A percentile compares a stretch with the other conserved stretches of the same genome.
These are phyloP conservation scores for Beauveria caledonica DNA, from an alignment of 2,329 filamentous ascomycete species.

Conservation along the genomic window DNA sequence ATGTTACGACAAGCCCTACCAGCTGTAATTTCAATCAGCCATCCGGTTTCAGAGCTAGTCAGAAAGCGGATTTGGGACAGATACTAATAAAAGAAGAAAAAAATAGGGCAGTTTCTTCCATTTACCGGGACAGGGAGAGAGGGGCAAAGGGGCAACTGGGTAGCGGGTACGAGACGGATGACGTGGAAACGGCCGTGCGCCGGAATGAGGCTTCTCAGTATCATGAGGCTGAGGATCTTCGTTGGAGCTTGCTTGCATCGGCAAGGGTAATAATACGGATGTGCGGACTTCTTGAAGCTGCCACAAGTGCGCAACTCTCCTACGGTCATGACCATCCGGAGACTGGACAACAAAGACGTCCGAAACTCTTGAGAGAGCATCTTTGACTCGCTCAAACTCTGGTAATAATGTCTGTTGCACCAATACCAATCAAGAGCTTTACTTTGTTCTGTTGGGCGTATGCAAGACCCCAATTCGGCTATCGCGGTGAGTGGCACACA, in stretches of 20 bases:
- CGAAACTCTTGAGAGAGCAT: background rate
- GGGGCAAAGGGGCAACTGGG: background rate
- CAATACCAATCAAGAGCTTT: background rate
- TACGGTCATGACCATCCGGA: background rate
- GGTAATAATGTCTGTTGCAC: background rate
- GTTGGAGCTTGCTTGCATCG: background rate
- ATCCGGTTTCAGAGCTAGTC: background rate
- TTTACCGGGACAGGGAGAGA: background rate
- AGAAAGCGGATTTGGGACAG: background rate
- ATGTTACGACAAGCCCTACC: background rate
- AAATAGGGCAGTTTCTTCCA: background rate
- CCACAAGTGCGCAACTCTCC: background rate
- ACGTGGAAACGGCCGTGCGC: conserved; percentile 4
- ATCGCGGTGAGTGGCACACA: background rate
- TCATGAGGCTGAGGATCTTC: background rate
- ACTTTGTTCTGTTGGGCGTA: too few species aligned
- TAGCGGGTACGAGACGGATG: background rate
- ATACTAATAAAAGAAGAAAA: background rate
- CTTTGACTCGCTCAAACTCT: background rate
- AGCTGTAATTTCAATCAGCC: background rate
- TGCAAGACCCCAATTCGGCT: background rate
- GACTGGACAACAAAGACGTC: too few species aligned
- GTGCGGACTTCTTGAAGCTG: background rate
- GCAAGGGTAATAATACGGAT: background rate
- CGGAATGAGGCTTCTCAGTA: background rate